These are phyloP conservation scores for Hydrangea macrophylla DNA, from an alignment of 148 eudicot genomes.

Conservation along the genomic window DNA sequence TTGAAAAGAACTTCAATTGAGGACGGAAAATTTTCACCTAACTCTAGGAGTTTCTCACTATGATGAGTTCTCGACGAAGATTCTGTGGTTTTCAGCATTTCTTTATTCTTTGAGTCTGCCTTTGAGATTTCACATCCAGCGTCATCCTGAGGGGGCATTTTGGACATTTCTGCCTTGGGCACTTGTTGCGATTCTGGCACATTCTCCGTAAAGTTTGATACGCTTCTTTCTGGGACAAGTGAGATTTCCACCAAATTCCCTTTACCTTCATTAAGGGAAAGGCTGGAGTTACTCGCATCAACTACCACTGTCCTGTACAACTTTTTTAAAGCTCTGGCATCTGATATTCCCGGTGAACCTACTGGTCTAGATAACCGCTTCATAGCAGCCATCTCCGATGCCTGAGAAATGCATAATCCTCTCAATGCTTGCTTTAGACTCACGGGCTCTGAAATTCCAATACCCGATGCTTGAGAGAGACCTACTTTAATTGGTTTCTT, in stretches of 20 bases:
- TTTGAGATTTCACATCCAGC: constrained; percentile 16
- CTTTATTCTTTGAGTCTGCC: constrained; percentile 24
- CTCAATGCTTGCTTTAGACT: constrained; percentile 81
- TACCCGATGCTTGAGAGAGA: constrained; percentile 45
- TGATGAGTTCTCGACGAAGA: constrained; percentile 23
- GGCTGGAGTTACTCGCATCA: constrained; percentile 32
- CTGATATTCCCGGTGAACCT: constrained; percentile 37
- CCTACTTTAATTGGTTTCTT: constrained; percentile 61
- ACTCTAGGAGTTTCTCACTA: constrained; percentile 30
- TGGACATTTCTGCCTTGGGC: constrained; percentile 12
- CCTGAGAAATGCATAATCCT: constrained; percentile 81
- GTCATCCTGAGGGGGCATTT: constrained; percentile 30
- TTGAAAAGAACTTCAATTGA: constrained; percentile 20
- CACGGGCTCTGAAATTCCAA: constrained; percentile 61
- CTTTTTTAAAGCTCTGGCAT: constrained; percentile 37
- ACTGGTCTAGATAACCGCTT: constrained; percentile 48
- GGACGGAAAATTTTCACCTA: constrained; percentile 33
- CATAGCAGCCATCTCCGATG: constrained; percentile 87
- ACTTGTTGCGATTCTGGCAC: constrained; percentile 19
- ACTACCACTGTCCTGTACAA: constrained; percentile 33
- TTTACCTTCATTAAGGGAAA: constrained; percentile 26
- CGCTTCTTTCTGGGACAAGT: constrained; percentile 41
- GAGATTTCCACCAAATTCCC: constrained; percentile 43
- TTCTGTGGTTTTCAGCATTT: constrained; percentile 23
- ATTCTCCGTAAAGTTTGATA: constrained; percentile 32